A percentile compares a stretch with the other conserved stretches of the same genome.
These are phyloP conservation scores for Crotalaria pallida DNA, from an alignment of 306 rosid genomes.

Conservation along the genomic window DNA sequence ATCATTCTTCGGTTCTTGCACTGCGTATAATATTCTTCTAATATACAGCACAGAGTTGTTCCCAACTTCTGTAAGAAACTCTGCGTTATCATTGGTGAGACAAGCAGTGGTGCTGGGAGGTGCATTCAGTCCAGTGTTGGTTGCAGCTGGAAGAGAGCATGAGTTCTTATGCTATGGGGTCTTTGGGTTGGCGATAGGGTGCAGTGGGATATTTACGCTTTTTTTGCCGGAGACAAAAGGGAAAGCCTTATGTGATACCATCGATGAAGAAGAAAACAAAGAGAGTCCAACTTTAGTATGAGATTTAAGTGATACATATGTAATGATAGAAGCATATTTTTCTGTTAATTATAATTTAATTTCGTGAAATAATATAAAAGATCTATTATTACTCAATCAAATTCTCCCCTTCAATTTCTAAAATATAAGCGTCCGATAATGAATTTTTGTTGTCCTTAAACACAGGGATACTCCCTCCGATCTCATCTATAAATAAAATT, in stretches of 20 bases:
- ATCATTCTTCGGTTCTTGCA: constrained; percentile 41
- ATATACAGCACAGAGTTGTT: constrained; percentile 39
- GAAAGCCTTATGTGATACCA: constrained; percentile 31
- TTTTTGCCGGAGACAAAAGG: constrained; percentile 50
- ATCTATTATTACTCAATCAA: too few species aligned
- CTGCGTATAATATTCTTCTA: constrained; percentile 20
- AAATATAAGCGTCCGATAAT: too few species aligned
- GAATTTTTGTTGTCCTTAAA: too few species aligned
- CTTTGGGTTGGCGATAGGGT: constrained; percentile 34
- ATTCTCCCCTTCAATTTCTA: too few species aligned
- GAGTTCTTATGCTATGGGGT: constrained; percentile 30
- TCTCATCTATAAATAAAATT: too few species aligned
- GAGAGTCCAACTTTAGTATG: too few species aligned
- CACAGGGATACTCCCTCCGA: too few species aligned
- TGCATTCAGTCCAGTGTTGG: constrained; percentile 31
- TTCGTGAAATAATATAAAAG: too few species aligned
- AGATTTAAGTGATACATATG: too few species aligned
- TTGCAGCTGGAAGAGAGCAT: constrained; percentile 27
- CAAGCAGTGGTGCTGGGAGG: constrained; percentile 52
- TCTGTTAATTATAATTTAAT: too few species aligned
- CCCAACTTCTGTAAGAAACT: constrained; percentile 45
- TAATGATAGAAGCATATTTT: too few species aligned
- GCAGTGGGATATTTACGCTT: constrained; percentile 28
- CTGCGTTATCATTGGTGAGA: constrained; percentile 40
- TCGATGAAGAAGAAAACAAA: constrained; percentile 38